Evolutionary conservation across 371 early-diverging fungal species (phyloP), one percentile per base, ranked within the genome.

Genomic region (Phascolomyces articulosus): DNA sequence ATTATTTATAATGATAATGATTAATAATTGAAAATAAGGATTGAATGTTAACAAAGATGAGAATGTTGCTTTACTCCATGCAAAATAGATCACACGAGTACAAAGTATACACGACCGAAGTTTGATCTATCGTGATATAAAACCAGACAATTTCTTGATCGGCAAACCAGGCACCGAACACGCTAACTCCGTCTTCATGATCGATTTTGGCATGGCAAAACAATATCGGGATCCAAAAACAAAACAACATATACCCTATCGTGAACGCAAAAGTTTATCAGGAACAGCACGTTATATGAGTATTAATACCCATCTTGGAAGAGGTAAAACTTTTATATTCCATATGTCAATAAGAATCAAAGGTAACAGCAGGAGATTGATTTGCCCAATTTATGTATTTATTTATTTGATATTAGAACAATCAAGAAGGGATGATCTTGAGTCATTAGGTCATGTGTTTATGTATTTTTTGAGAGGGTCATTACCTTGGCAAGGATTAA

Each of bases 401-500:
- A 31, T 18, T 48, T 20, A 61, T 51, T 49, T 24, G n/a, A 47
- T 53, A 53, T 26, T 62, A 91, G 98, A 99, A 71, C 96, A 97
- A 85, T 94, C 95, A 38, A 90, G 99, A 65, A 90, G 99, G 61
- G 99, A 99, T 80, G 99, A 99, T 79, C 82, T 99, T 58, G 99
- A 99, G 78, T 92, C 98, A 29, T 87, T 99, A 62, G 99, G 98
- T 4, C 98, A 99, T 82, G 99, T 98, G 20, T 94, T 99, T 65
- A 93, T 99, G 89, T 99, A 99, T 87, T 98, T 99, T 71, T 78
- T 96, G 66, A 92, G 98, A 58, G 99, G 99, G 13, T 88, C 91
- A n/a, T 82, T 99, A 40, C 99, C 99, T 8, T 99, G 99, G 99
- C 99, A 99, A 79, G 97, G 97, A 4, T 81, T 99, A 20, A 98